phyloP scores from a whole-genome alignment of 495 filamentous ascomycete genomes.

The Aspergillus bertholletiae region DNA sequence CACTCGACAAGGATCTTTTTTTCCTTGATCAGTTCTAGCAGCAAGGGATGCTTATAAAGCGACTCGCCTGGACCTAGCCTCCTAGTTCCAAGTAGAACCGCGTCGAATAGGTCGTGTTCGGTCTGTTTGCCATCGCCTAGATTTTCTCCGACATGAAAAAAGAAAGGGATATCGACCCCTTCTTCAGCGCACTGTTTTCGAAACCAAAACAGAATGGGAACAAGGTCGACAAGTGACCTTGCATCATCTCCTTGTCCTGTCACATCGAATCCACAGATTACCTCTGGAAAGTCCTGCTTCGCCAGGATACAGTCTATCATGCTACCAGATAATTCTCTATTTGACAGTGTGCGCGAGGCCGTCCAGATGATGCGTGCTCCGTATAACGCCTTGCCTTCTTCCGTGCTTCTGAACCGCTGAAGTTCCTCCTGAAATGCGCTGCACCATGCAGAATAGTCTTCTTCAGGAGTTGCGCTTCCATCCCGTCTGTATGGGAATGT shows the following conservation, averaged over 20 bases:
- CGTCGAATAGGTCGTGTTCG: slow-evolving; percentile 88
- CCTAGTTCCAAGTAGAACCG: slow-evolving; percentile 78
- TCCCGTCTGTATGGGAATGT: slow-evolving; percentile 55
- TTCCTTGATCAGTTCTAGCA: slow-evolving; percentile 82
- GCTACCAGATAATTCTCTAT: slow-evolving; percentile 62
- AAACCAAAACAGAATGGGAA: slow-evolving; percentile 90
- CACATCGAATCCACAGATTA: slow-evolving; percentile 84
- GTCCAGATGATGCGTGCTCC: slow-evolving; percentile 90
- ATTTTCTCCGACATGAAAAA: slow-evolving; percentile 89
- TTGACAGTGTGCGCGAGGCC: slow-evolving; percentile 56
- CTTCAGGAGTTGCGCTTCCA: slow-evolving; percentile 56
- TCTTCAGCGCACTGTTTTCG: slow-evolving; percentile 75
- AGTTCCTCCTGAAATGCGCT: slow-evolving; percentile 73
- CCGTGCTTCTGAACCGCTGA: slow-evolving; percentile 65
- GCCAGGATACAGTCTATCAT: slow-evolving; percentile 84
- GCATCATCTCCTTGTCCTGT: slow-evolving; percentile 83
- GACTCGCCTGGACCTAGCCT: slow-evolving; percentile 87
- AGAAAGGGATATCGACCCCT: slow-evolving; percentile 85
- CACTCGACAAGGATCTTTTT: slow-evolving; percentile 84
- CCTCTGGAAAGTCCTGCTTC: slow-evolving; percentile 72
- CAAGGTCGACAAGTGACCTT: slow-evolving; percentile 67
- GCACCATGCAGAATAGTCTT: slow-evolving; percentile 62
- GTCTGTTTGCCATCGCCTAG: slow-evolving; percentile 71
- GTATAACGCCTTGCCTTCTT: slow-evolving; percentile 74
- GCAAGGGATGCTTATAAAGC: slow-evolving; percentile 85